Conservation (phyloP, 1,139 yeast species). For the Ogataea hybrid region DNA sequence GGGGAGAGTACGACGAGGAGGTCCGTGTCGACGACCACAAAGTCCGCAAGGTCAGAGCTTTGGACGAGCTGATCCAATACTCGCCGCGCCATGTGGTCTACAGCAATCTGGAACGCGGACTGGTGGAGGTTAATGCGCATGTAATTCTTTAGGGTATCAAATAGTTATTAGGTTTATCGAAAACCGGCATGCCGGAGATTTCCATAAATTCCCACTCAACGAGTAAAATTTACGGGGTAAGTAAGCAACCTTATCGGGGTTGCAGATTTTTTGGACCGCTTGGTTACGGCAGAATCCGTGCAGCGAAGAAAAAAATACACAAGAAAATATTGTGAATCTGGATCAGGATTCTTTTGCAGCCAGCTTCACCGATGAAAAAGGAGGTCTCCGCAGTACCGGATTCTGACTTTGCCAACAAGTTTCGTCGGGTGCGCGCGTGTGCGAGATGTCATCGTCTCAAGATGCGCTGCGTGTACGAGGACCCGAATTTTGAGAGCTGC, state of each 20-base stretch:
- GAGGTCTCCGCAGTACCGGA: not conserved
- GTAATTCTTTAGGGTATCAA: conserved; percentile 36
- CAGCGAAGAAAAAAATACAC: not conserved
- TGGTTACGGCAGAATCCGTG: conserved; percentile 5
- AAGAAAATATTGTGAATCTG: not conserved
- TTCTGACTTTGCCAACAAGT: conserved; percentile 30
- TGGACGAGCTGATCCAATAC: conserved; percentile 61
- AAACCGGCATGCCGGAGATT: conserved; percentile 8
- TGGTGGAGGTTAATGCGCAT: conserved; percentile 51
- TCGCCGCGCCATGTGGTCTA: conserved; percentile 63
- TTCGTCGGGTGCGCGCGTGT: conserved; percentile 45
- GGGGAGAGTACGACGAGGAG: conserved; percentile 66
- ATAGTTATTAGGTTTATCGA: too few relatives aligned
- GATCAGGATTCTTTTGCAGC: not conserved
- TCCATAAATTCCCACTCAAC: conserved; percentile 2
- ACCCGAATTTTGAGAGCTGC: conserved; percentile 44
- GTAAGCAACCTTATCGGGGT: conserved; percentile 4
- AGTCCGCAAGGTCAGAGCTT: conserved; percentile 59
- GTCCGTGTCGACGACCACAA: conserved; percentile 34
- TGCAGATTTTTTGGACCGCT: not conserved
- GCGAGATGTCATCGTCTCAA: conserved; percentile 56
- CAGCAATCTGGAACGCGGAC: conserved; percentile 65
- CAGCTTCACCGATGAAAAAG: not conserved
- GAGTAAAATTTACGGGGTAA: not conserved
- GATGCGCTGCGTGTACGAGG: conserved; percentile 53